A percentile compares a stretch with the other conserved stretches of the same genome.
phyloP scores from a whole-genome alignment of 2,329 filamentous ascomycete species.

The Exophiala bonariae region DNA sequence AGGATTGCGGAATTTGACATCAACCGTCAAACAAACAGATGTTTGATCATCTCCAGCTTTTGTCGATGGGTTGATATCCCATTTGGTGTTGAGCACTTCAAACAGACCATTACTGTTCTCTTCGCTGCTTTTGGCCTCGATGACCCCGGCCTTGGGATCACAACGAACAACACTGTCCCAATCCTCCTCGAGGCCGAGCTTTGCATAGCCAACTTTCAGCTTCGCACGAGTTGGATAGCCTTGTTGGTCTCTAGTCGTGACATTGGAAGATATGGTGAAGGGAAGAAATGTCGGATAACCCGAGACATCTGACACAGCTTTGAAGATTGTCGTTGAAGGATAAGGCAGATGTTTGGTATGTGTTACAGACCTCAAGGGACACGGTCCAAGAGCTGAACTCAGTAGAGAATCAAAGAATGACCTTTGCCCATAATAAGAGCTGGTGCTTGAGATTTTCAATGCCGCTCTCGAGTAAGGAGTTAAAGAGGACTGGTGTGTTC shows the following conservation, averaged over 20 bases:
- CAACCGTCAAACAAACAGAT: conserved; percentile 72
- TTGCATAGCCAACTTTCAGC: conserved; percentile 81
- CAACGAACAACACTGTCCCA: conserved; percentile 82
- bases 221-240: conserved; percentile 69
- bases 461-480: background rate
- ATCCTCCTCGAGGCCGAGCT: conserved; percentile 66
- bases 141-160: conserved; percentile 62
- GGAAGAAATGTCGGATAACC: conserved; percentile 87
- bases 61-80: conserved; percentile 41
- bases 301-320: conserved; percentile 83
- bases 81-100: conserved; percentile 45
- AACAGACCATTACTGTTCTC: conserved; percentile 56
- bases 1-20: conserved; percentile 86
- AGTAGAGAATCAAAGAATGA: conserved; percentile 27
- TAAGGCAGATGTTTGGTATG: conserved; percentile 78
- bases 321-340: conserved; percentile 69
- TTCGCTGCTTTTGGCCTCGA: conserved; percentile 67
- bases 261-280: conserved; percentile 75
- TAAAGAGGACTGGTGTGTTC: background rate
- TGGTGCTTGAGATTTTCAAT: background rate
- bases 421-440: conserved; percentile 12
- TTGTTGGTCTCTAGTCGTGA: conserved; percentile 69
- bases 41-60: conserved; percentile 53
- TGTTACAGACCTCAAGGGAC: conserved; percentile 60
- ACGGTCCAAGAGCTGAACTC: conserved; percentile 25